Conservation (phyloP, 208 protist genomes). For the Acanthamoeba castellanii region DNA sequence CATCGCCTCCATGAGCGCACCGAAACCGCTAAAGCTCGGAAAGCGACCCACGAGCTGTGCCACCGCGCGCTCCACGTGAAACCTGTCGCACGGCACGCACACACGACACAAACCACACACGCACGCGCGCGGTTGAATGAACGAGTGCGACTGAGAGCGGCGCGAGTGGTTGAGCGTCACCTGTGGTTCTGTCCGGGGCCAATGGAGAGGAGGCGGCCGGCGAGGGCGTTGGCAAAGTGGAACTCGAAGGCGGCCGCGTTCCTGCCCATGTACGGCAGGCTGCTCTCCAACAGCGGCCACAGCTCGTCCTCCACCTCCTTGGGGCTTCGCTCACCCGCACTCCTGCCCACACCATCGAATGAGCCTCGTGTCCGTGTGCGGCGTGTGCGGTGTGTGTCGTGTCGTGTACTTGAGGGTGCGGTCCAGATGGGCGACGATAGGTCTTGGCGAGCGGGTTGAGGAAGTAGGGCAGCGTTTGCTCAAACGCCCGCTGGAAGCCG, state of each 20-base stretch:
- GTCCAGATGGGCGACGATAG: not conserved
- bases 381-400: not conserved
- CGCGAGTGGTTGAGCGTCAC: not conserved
- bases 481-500: not conserved
- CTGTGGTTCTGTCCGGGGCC: not conserved
- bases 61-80: not conserved
- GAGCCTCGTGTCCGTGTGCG: not conserved
- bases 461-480: conserved; percentile 13
- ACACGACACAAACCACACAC: too few species aligned
- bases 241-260: not conserved
- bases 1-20: not conserved
- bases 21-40: not conserved
- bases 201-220: not conserved
- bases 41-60: not conserved
- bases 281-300: not conserved
- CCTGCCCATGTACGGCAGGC: not conserved
- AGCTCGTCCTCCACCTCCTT: not conserved
- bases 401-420: not conserved
- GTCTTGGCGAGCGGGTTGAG: conserved; percentile 14
- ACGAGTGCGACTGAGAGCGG: too few species aligned
- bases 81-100: too few species aligned
- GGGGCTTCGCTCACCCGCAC: not conserved
- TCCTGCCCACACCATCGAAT: too few species aligned
- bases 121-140: too few species aligned
- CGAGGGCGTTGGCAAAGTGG: not conserved